These are phyloP conservation scores for Boletus patriciae DNA, from an alignment of 768 basidiomycete genomes.

Conservation along the genomic window DNA sequence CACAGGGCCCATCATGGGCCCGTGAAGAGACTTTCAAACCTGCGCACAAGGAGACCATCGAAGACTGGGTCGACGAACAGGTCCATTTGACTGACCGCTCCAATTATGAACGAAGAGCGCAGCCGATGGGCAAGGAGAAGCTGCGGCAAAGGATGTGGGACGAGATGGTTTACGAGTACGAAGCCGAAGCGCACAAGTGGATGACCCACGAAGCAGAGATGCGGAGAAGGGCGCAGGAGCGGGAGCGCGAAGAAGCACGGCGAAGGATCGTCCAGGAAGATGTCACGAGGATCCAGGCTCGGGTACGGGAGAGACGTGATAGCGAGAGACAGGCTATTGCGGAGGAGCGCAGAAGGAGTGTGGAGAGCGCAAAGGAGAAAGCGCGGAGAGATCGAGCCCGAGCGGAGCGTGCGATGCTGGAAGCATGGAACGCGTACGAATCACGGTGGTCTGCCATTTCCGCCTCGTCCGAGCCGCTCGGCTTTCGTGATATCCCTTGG, in stretches of 20 bases:
- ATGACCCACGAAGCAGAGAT: slow-evolving; percentile 51
- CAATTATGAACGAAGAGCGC: slow-evolving; percentile 26
- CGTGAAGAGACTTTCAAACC: slow-evolving; percentile 48
- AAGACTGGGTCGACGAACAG: slow-evolving; percentile 66
- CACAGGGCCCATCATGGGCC: slow-evolving; percentile 40
- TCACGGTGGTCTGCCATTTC: slow-evolving; percentile 56
- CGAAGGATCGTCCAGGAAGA: slow-evolving; percentile 54
- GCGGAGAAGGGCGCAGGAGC: slow-evolving; percentile 44
- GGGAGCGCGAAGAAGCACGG: slow-evolving; percentile 45
- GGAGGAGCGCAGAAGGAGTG: slow-evolving; percentile 45
- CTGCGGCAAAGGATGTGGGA: slow-evolving; percentile 48
- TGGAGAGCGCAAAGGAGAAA: slow-evolving; percentile 40
- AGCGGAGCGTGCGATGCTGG: slow-evolving; percentile 45
- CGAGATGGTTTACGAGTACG: slow-evolving; percentile 51
- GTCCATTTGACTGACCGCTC: slow-evolving; percentile 37
- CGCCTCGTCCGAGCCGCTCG: slow-evolving; percentile 46
- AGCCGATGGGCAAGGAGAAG: slow-evolving; percentile 29
- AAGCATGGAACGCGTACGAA: slow-evolving; percentile 68
- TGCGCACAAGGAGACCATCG: slow-evolving; percentile 50
- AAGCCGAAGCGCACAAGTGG: slow-evolving; percentile 52
- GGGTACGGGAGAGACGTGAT: slow-evolving; percentile 50
- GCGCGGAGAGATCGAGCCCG: slow-evolving; percentile 44
- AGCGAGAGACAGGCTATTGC: slow-evolving; percentile 47
- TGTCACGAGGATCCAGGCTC: slow-evolving; percentile 51
- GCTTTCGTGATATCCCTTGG: slow-evolving; percentile 72